These are phyloP conservation scores for Penicillium maclennaniae DNA, from an alignment of 495 filamentous ascomycete species.

Conservation along the genomic window DNA sequence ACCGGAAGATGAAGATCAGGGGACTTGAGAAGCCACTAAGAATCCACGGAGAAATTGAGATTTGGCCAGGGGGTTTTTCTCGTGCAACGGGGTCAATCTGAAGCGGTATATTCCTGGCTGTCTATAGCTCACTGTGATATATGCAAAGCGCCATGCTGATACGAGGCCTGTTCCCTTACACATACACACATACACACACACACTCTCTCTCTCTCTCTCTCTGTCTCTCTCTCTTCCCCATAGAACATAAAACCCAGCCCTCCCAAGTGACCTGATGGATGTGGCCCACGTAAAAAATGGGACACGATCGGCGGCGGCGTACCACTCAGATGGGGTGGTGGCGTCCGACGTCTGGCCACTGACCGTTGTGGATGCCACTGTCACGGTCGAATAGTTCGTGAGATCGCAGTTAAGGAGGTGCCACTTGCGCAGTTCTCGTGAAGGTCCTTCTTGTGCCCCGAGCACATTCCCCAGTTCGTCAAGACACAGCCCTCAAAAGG, in stretches of 20 bases:
- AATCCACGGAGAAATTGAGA: background rate
- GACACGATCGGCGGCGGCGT: constrained; percentile 8
- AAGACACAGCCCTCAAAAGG: background rate
- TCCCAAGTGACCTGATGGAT: background rate
- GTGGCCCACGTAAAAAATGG: constrained; percentile 2
- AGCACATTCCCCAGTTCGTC: background rate
- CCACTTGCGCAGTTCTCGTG: constrained; percentile 15
- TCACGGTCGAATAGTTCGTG: constrained; percentile 8
- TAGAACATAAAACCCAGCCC: background rate
- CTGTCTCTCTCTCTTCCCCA: background rate
- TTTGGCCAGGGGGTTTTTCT: background rate
- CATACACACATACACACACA: too few species aligned
- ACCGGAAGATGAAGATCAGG: background rate
- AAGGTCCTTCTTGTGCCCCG: background rate
- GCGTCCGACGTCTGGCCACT: constrained; percentile 15
- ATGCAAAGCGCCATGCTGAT: background rate
- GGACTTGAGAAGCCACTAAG: background rate
- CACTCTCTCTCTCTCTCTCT: too few species aligned
- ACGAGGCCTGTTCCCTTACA: background rate
- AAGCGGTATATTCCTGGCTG: too few species aligned
- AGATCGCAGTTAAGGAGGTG: constrained; percentile 15
- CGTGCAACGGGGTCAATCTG: too few species aligned
- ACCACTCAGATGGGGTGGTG: constrained; percentile 10
- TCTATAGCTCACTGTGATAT: background rate
- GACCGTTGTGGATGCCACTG: constrained; percentile 12